phyloP scores from a whole-genome alignment of 345 rosid genomes.

The Citrus trifoliata region DNA sequence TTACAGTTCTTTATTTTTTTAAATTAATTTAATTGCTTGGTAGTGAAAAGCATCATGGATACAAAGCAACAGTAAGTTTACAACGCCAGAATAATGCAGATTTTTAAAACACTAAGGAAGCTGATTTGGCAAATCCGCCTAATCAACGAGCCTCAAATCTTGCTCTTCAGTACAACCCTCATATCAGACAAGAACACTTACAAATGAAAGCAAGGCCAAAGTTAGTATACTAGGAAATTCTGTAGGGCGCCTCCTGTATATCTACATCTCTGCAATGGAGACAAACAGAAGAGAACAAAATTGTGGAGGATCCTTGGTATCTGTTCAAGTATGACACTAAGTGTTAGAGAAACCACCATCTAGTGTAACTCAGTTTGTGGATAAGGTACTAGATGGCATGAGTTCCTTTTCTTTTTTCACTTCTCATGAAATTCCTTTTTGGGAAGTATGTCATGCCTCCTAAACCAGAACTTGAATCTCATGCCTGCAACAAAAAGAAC shows the following conservation, averaged over 20 bases:
- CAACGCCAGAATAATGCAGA: neutral
- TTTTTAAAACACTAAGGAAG: neutral
- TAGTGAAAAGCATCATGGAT: neutral
- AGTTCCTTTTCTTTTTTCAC: constrained; percentile 23
- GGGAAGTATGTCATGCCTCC: constrained; percentile 75
- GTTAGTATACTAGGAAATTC: neutral
- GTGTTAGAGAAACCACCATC: neutral
- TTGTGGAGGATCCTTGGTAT: neutral
- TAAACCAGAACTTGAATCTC: constrained; percentile 70
- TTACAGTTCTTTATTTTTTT: neutral
- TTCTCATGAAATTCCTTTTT: constrained; percentile 71
- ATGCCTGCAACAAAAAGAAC: constrained; percentile 44
- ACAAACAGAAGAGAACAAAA: constrained; percentile 1
- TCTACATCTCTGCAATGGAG: neutral
- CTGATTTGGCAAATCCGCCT: neutral
- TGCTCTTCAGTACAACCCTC: neutral
- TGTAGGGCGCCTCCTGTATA: neutral
- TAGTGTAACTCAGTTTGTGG: neutral
- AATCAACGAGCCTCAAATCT: neutral
- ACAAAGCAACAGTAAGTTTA: neutral
- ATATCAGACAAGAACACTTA: neutral
- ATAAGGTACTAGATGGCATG: neutral
- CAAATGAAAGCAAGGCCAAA: neutral
- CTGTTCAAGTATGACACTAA: neutral
- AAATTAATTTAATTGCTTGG: neutral